Evolutionary conservation across 2,329 filamentous ascomycete species (phyloP), one percentile per base, ranked within the genome.

Genomic region (Bipolaris oryzae): DNA sequence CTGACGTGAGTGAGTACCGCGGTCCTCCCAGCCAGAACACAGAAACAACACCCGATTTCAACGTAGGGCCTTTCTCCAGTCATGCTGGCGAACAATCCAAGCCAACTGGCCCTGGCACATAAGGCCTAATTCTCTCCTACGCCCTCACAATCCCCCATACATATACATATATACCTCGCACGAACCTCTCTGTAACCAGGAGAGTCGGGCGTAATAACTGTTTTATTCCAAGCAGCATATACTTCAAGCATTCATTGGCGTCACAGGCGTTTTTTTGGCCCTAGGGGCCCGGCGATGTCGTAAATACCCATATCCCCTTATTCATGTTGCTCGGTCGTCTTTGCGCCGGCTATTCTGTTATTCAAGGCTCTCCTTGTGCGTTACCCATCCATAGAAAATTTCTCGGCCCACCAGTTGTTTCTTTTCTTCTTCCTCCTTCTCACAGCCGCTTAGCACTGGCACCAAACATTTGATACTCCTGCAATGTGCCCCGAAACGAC

Each of bases 41-140:
- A 15, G 73, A 77, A 2, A 80, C 79, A 1, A 81, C 79, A 13
- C 79, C 79, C 1, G 72, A 76, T 23, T 81, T 80, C 53, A 65
- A 64, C 1, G 59, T 72, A 11, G 79, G 79, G 1, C 79, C 79
- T 5, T 80, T 78, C 56, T 73, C 71, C 11, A 76, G 76, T 10
- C 74, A 79, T 44, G 51, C 61, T 1, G 41, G 52, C 37, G 58
- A 62, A 37, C 53, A 53, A 11, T 44, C 53, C n/a, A 62, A 57
- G 34, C 34, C 50, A 20, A 54, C 48, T 16, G 53, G 56, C 21
- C 53, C 58, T 21, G 53, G 39, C 34, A 45, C 45, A 45, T 48
- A 41, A 21, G n/a, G 11, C 50, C 16, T 13, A 11, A 35, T 42
- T 13, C 20, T 21, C 50, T 38, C 23, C 44, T 48, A 28, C 33